Evolutionary conservation across 768 basidiomycete genomes (phyloP).

Genomic region (Lactarius indigo): DNA sequence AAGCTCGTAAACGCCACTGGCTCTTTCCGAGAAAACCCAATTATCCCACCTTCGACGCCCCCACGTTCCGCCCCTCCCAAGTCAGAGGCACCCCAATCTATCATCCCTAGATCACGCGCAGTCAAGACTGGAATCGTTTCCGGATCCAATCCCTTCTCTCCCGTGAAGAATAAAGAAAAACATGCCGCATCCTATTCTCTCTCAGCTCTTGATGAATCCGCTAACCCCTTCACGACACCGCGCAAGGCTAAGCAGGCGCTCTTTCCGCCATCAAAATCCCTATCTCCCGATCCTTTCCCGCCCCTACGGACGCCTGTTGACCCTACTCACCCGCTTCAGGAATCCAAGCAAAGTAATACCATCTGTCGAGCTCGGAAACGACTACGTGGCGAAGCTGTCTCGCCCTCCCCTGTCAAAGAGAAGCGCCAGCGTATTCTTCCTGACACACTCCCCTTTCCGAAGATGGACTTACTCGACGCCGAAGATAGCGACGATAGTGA

Average conservation of each 20-base stretch:
- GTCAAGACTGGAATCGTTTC: constrained; percentile 49
- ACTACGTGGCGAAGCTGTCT: constrained; percentile 77
- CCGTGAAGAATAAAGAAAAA: constrained; percentile 57
- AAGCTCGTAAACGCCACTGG: constrained; percentile 41
- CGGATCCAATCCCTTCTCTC: constrained; percentile 76
- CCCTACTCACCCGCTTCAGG: constrained; percentile 20
- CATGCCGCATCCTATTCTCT: constrained; percentile 17
- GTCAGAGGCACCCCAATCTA: constrained; percentile 34
- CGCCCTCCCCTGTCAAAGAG: constrained; percentile 75
- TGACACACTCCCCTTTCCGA: constrained; percentile 40
- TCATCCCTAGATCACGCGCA: constrained; percentile 49
- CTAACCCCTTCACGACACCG: constrained; percentile 39
- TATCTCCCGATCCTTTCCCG: constrained; percentile 43
- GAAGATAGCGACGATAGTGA: constrained; percentile 36
- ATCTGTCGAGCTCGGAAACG: constrained; percentile 74
- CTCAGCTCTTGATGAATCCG: constrained; percentile 40
- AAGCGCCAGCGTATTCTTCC: constrained; percentile 60
- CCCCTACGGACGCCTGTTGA: constrained; percentile 30
- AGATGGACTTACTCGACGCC: constrained; percentile 29
- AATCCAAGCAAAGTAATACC: constrained; percentile 34
- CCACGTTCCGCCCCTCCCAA: constrained; percentile 32
- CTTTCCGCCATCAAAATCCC: constrained; percentile 28
- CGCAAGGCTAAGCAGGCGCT: constrained; percentile 31
- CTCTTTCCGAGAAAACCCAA: constrained; percentile 38
- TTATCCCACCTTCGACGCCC: constrained; percentile 34